A percentile compares a stretch with the other conserved stretches of the same genome.
These are phyloP conservation scores for Macrophomina phaseolina DNA, from an alignment of 2,329 filamentous ascomycete species.

Conservation along the genomic window DNA sequence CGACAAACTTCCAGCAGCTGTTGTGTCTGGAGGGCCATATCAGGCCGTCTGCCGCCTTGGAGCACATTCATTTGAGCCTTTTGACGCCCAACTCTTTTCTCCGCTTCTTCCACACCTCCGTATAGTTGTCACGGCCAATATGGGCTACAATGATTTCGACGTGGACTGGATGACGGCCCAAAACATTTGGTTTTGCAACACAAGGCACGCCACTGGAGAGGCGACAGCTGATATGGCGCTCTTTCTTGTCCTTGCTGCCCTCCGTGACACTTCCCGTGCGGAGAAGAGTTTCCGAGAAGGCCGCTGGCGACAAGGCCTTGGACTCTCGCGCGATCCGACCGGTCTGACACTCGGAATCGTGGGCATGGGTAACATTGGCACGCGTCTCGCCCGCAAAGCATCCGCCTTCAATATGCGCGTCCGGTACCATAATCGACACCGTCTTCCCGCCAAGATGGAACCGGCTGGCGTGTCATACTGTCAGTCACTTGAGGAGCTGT, in stretches of 20 bases:
- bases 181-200: slow-evolving; percentile 61
- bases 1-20: neutral
- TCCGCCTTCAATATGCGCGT: slow-evolving; percentile 52
- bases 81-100: slow-evolving; percentile 53
- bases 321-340: slow-evolving; percentile 50
- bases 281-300: slow-evolving; percentile 48
- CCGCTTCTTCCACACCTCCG: slow-evolving; percentile 50
- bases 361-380: slow-evolving; percentile 57
- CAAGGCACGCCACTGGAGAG: slow-evolving; percentile 59
- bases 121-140: slow-evolving; percentile 55
- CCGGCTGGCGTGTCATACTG: slow-evolving; percentile 44
- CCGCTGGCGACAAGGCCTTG: slow-evolving; percentile 41
- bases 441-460: slow-evolving; percentile 43
- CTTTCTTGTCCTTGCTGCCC: slow-evolving; percentile 52
- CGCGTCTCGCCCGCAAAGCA: slow-evolving; percentile 49
- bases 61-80: slow-evolving; percentile 56
- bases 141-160: slow-evolving; percentile 57
- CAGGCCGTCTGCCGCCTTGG: slow-evolving; percentile 49
- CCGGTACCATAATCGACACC: slow-evolving; percentile 52
- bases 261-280: slow-evolving; percentile 52
- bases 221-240: slow-evolving; percentile 58
- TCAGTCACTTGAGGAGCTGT: slow-evolving; percentile 46
- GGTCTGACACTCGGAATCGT: slow-evolving; percentile 56
- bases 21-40: slow-evolving; percentile 9
- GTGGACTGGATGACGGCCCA: slow-evolving; percentile 50